Percentiles rank a stretch among this genome's conserved stretches.
phyloP scores from a whole-genome alignment of 352 stramenopile genomes.

The Hyaloperonospora arabidopsidis region DNA sequence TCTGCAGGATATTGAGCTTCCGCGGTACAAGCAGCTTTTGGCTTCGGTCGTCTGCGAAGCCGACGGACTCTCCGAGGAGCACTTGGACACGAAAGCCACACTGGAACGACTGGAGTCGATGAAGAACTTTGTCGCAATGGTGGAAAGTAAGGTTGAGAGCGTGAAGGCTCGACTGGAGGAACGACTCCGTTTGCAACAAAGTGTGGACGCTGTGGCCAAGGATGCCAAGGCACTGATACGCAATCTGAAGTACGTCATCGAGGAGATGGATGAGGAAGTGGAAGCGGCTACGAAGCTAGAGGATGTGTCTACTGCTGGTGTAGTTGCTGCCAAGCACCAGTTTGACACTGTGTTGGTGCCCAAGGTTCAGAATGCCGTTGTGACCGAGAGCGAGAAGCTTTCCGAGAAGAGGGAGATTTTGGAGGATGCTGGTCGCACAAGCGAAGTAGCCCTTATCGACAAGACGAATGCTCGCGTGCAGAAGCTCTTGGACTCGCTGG shows the following conservation, averaged over 20 bases:
- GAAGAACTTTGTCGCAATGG: slow-evolving; percentile 64
- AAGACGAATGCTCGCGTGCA: slow-evolving; percentile 63
- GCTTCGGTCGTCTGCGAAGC: slow-evolving; percentile 57
- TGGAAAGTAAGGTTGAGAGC: slow-evolving; percentile 63
- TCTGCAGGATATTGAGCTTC: slow-evolving; percentile 73
- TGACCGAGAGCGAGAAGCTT: slow-evolving; percentile 77
- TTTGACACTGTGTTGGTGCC: slow-evolving; percentile 65
- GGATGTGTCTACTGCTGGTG: slow-evolving; percentile 57
- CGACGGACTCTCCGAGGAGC: slow-evolving; percentile 58
- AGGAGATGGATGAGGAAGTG: slow-evolving; percentile 85
- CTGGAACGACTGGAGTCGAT: slow-evolving; percentile 67
- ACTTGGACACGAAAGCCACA: slow-evolving; percentile 56
- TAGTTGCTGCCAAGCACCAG: slow-evolving; percentile 55
- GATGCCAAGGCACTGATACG: slow-evolving; percentile 80
- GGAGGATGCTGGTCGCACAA: slow-evolving; percentile 42
- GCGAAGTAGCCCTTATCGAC: slow-evolving; percentile 64
- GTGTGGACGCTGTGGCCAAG: slow-evolving; percentile 79
- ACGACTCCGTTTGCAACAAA: slow-evolving; percentile 47
- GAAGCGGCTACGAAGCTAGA: slow-evolving; percentile 67
- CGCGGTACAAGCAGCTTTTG: slow-evolving; percentile 75
- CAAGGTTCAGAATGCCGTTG: slow-evolving; percentile 60
- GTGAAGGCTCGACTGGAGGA: slow-evolving; percentile 52
- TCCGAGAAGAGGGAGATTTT: slow-evolving; percentile 72
- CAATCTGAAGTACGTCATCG: slow-evolving; percentile 84
- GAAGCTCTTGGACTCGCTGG: slow-evolving; percentile 54